Percentiles rank a stretch among this genome's conserved stretches.
These are phyloP conservation scores for Petunia axillaris DNA, from an alignment of 257 asterid species.

Conservation along the genomic window DNA sequence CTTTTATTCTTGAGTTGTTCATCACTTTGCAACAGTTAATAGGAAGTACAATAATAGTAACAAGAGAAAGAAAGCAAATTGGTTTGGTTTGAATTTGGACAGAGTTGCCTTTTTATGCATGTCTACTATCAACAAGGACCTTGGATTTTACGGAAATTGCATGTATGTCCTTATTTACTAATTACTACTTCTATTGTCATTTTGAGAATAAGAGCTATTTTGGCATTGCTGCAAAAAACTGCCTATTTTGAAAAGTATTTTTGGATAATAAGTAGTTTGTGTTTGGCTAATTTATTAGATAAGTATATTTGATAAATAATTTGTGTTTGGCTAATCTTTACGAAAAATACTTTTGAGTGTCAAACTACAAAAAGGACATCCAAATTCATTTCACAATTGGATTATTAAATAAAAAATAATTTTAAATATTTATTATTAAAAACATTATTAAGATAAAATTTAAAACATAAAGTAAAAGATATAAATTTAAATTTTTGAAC, in stretches of 20 bases:
- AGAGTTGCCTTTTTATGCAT: constrained; percentile 65
- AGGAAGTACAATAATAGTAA: constrained; percentile 9
- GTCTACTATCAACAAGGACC: constrained; percentile 39
- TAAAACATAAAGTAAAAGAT: background rate
- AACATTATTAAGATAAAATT: background rate
- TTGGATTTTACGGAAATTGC: constrained; percentile 42
- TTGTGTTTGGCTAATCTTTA: too few species aligned
- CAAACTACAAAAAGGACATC: background rate
- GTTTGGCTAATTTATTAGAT: too few species aligned
- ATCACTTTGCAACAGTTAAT: constrained; percentile 23
- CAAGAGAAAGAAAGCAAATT: constrained; percentile 12
- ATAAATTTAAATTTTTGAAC: too few species aligned
- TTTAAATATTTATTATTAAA: background rate
- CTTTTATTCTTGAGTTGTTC: constrained; percentile 43
- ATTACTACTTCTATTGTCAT: background rate
- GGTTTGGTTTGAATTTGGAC: constrained; percentile 33
- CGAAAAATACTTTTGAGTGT: too few species aligned
- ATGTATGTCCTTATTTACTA: constrained; percentile 31
- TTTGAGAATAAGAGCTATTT: too few species aligned
- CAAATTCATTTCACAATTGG: background rate
- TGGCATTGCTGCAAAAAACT: too few species aligned
- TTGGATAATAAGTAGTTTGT: background rate
- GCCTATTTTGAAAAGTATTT: background rate
- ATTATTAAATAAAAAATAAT: background rate
- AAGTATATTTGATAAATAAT: too few species aligned